Evolutionary conservation across 208 protist genomes (phyloP), one percentile per base, ranked within the genome.

Genomic region (Porcisia hertigi): DNA sequence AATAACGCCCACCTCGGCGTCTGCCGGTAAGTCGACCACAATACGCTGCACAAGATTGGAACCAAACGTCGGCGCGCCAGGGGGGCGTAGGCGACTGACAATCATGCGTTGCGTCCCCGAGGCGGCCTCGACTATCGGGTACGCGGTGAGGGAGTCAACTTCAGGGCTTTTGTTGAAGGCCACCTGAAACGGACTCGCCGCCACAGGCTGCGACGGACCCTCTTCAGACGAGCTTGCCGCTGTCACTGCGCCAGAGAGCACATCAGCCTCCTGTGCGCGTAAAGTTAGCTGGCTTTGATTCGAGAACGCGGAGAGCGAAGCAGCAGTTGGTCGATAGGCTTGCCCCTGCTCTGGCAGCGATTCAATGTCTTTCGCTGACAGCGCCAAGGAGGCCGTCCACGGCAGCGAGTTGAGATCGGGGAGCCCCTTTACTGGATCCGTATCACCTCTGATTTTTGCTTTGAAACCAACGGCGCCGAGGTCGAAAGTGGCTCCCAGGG

Each of bases 71-170:
- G 79, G 81, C n/a, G 79, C 59, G 53, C 88, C 80, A 7, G 88
- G 91, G 0, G 88, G 73, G 34, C 91, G 91, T 25, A 95, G 81
- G n/a, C 82, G 83, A 72, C 82, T 88, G 58, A 87, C 67, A 3
- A 77, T 79, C 14, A 66, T 62, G 55, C 83, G 79, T 16, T 64
- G 63, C 34, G 34, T 60, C 7, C 60, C 73, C 11, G 62, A 25
- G 36, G 62, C 30, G 36, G 45, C 43, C 6, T 47, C 55, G 39
- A 39, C 45, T 41, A 54, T n/a, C 5, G 73, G 67, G 30, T 72
- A 75, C 7, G 45, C 41, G 23, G 66, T 3, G n/a, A 67, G 57
- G 52, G 62, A 43, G 14, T 71, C 64, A 39, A 30, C 9, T 52
- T 75, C 62, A 6, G 30, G 3, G 49, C 25, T 49, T 43, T 74